Evolutionary conservation across 108 stramenopile species (phyloP).

Genomic region (Fistulifera solaris): DNA sequence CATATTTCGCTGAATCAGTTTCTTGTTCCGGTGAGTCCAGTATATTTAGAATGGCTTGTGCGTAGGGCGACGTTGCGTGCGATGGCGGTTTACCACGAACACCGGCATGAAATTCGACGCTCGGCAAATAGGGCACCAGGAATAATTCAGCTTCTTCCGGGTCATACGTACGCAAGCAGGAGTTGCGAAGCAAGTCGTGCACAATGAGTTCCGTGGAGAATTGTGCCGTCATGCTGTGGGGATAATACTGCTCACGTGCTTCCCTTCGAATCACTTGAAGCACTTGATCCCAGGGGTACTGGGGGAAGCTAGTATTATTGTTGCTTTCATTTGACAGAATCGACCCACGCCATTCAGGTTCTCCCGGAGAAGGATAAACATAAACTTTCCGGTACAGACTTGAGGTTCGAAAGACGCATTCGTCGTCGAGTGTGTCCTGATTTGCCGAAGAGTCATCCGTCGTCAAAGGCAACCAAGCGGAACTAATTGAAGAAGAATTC

Average conservation of each 20-base stretch:
- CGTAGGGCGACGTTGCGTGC: slow-evolving; percentile 9
- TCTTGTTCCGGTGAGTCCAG: slow-evolving; percentile 7
- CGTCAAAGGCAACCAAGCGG: too few relatives aligned
- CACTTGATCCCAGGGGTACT: neutral
- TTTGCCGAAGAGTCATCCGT: too few relatives aligned
- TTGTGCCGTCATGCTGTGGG: neutral
- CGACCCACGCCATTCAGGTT: neutral
- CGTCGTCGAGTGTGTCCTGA: slow-evolving; percentile 20
- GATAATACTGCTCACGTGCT: neutral
- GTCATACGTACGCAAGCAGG: slow-evolving; percentile 25
- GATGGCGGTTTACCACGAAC: slow-evolving; percentile 3
- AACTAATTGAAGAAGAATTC: too few relatives aligned
- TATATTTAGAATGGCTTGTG: slow-evolving; percentile 14
- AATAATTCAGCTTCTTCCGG: slow-evolving; percentile 24
- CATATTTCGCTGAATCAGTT: slow-evolving; percentile 5
- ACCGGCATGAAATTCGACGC: slow-evolving; percentile 11
- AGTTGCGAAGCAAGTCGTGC: slow-evolving; percentile 20
- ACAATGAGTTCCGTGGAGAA: slow-evolving; percentile 2
- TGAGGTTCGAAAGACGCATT: slow-evolving; percentile 29
- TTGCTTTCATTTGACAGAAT: neutral
- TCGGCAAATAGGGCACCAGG: slow-evolving; percentile 29
- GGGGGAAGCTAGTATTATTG: neutral
- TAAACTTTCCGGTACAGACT: slow-evolving; percentile 24
- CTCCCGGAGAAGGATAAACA: slow-evolving; percentile 26
- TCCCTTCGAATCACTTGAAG: neutral